phyloP scores from a whole-genome alignment of 2,329 filamentous ascomycete species.

The Fusarium pseudoanthophilum region DNA sequence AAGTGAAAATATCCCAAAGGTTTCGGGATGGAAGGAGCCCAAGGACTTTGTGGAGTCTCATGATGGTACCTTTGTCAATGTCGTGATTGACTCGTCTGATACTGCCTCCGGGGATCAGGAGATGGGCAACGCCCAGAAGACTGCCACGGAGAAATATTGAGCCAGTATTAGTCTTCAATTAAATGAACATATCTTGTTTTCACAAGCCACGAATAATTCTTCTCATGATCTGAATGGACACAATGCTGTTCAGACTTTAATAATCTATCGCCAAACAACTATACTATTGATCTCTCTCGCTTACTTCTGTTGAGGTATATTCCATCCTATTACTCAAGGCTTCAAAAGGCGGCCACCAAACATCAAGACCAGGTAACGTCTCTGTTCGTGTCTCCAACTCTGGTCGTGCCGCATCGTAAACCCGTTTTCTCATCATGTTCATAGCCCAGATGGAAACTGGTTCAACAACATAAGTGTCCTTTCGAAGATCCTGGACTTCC shows the following conservation, averaged over 20 bases:
- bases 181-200: not conserved
- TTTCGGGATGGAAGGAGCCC: not conserved
- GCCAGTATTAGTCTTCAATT: accelerated
- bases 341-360: not conserved
- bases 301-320: not conserved
- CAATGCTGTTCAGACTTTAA: accelerated
- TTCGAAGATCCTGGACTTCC: not conserved
- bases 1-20: accelerated
- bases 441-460: not conserved
- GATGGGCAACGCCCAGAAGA: accelerated
- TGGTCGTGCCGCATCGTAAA: not conserved
- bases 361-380: not conserved
- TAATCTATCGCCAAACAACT: accelerated
- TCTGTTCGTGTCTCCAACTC: accelerated
- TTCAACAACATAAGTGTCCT: not conserved
- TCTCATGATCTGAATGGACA: too few species aligned
- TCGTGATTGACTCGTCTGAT: not conserved
- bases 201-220: accelerated
- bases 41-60: not conserved
- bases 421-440: not conserved
- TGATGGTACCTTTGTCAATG: not conserved
- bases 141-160: not conserved
- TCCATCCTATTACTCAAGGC: not conserved
- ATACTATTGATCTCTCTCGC: not conserved
- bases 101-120: not conserved